Base-by-base conservation (phyloP, 805 yeast genomes). In the Yarrowia osloensis region DNA sequence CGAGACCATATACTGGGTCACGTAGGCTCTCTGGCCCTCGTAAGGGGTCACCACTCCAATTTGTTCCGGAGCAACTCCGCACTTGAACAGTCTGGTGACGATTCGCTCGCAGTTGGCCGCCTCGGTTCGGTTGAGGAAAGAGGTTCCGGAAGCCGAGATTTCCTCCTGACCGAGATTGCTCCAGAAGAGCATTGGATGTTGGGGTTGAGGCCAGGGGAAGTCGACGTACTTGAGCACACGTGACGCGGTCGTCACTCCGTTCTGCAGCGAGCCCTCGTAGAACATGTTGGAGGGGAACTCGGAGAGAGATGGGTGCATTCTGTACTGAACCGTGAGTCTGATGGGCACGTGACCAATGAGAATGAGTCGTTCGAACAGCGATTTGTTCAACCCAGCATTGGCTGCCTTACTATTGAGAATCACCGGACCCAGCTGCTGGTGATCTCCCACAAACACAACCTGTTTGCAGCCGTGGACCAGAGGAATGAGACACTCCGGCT, bases 171-270 rank as follows among this genome's bases (percentile, higher is more conserved):
- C 97, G 74, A 86, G 86, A 71, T 88, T 88, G 0, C 90, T 88
- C 97, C 97, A 92, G 73, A 93, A 90, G 95, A 93, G 89, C 97
- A 91, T 91, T n/a, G 97, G 98, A 5, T 81, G 82, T 59, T 86
- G 88, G 26, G 81, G 81, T 29, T 89, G 87, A 1, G 97, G 97
- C 98, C 97, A 93, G n/a, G 97, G 97, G 79, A 92, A 91, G 5
- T 83, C 79, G 7, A 86, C 80, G 33, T 84, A 79, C 0, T 77
- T 69, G 21, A 87, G 75, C 15, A 83, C 78, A 69, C 97, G 82
- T 69, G 91, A 88, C 65, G 86, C 90, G 37, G 85, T 82, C 1
- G 95, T 88, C 17, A 93, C 96, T 71, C 98, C 97, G 74, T 93
- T 92, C 76, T 92, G 97, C 71, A 93, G 82, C 49, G 89, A 83